A percentile compares a stretch with the other conserved stretches of the same genome.
These are phyloP conservation scores for Cylindrodendrum hubeiense DNA, from an alignment of 2,329 filamentous ascomycete species.

Conservation along the genomic window DNA sequence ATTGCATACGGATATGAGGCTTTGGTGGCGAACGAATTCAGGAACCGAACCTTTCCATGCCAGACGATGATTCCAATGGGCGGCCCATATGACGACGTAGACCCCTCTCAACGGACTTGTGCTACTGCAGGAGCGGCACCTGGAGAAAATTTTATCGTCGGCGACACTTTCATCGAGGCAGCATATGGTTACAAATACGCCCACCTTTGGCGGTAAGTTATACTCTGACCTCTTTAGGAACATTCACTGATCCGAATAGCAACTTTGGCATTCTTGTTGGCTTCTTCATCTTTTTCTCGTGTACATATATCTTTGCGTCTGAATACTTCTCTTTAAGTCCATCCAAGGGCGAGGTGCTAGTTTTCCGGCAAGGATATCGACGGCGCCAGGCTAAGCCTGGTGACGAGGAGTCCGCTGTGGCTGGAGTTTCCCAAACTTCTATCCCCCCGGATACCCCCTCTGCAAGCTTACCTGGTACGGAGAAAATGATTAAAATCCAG, in stretches of 20 bases:
- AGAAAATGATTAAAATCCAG: conserved; percentile 6
- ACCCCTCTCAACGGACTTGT: conserved; percentile 11
- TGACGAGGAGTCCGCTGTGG: conserved; percentile 12
- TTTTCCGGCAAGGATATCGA: conserved; percentile 61
- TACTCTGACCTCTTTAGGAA: neutral
- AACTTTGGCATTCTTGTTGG: conserved; percentile 75
- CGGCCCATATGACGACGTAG: conserved; percentile 3
- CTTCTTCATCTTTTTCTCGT: conserved; percentile 73
- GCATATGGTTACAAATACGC: conserved; percentile 62
- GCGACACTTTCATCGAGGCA: conserved; percentile 31
- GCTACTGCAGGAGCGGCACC: conserved; percentile 28
- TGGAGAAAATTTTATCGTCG: conserved; percentile 21
- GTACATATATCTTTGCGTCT: conserved; percentile 70
- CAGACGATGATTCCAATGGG: conserved; percentile 19
- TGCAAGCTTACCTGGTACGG: neutral
- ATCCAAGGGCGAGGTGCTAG: conserved; percentile 73
- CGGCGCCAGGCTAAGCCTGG: neutral
- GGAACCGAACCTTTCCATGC: conserved; percentile 20
- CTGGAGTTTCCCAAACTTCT: neutral
- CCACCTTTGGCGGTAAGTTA: conserved; percentile 63
- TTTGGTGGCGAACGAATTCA: conserved; percentile 33
- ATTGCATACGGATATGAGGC: conserved; percentile 63
- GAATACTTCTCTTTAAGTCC: conserved; percentile 69
- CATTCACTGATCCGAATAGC: conserved; percentile 43
- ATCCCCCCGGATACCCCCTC: neutral